These are phyloP conservation scores for Podospora didyma DNA, from an alignment of 495 filamentous ascomycete species.

Conservation along the genomic window DNA sequence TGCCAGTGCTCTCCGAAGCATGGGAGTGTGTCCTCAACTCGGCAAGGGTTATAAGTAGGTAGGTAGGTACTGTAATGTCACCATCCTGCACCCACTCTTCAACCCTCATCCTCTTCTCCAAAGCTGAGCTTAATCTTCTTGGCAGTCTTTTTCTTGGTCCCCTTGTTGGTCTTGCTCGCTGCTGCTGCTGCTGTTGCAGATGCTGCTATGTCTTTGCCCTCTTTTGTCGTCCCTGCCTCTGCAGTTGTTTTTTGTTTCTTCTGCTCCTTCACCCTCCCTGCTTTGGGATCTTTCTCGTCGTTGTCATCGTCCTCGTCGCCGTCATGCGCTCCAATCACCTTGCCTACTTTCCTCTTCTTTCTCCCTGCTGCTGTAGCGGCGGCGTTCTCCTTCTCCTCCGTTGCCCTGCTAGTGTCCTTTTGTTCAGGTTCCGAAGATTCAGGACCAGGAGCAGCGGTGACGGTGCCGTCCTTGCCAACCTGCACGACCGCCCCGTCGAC, in stretches of 20 bases:
- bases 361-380: constrained; percentile 18
- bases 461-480: constrained; percentile 34
- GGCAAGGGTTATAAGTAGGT: neutral
- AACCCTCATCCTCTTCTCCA: constrained; percentile 49
- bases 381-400: constrained; percentile 23
- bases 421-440: neutral
- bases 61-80: neutral
- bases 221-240: neutral
- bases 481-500: constrained; percentile 29
- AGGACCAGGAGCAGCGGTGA: constrained; percentile 12
- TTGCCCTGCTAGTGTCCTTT: neutral
- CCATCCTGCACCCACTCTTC: neutral
- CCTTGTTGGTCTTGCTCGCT: constrained; percentile 10
- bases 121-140: constrained; percentile 61
- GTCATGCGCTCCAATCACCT: constrained; percentile 34
- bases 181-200: constrained; percentile 1
- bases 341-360: constrained; percentile 48
- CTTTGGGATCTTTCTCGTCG: neutral
- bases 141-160: constrained; percentile 46
- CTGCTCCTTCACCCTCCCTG: too few species aligned
- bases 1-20: too few species aligned
- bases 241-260: too few species aligned
- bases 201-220: constrained; percentile 1
- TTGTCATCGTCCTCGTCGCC: constrained; percentile 16
- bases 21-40: too few species aligned